Base-by-base conservation (phyloP, 345 rosid genomes). In the Kernera saxatilis region DNA sequence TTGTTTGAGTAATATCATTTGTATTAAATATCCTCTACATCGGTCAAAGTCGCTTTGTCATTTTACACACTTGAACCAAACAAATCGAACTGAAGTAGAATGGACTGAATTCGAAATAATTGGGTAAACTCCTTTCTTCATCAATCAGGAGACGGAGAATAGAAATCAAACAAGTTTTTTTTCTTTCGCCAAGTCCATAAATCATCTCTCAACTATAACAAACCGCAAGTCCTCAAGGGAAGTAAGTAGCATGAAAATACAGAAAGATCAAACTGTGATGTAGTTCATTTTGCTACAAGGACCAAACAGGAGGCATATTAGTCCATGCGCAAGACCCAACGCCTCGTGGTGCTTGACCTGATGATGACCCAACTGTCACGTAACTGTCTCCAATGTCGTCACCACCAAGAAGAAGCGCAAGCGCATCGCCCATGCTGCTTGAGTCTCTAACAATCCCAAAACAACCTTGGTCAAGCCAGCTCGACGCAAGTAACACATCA, bases 301-400 rank as follows among this genome's bases (percentile, higher is more conserved):
- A 74, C 78, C 89, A 89, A 61, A 90, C 88, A 11, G 93, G 80
- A 49, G 97, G 96, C 91, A 88, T 87, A 81, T 82, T 88, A 73
- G 87, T 87, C 98, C 98, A 94, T 10, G 89, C 67, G 75, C 85
- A 88, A 46, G 87, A 87, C 67, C 79, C 78, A 6, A 82, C 83
- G 3, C 83, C 93, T 89, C 83, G 83, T 60, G 67, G 71, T 54
- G 60, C 71, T 76, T 63, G 71, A 37, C 77, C 86, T 59, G 85
- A 89, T 81, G 81, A 81, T 14, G 84, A 79, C 62, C 78, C 96
- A 13, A 69, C 67, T 18, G 83, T 60, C 80, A 67, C 76, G 73
- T 84, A 87, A 67, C 85, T 88, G 45, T 77, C 83, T 51, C 87
- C 82, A 72, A 76, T 78, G 77, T 92, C 92, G 10, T 91, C 91